phyloP scores from a whole-genome alignment of 768 basidiomycete species.

The Chalciporus piperatus region DNA sequence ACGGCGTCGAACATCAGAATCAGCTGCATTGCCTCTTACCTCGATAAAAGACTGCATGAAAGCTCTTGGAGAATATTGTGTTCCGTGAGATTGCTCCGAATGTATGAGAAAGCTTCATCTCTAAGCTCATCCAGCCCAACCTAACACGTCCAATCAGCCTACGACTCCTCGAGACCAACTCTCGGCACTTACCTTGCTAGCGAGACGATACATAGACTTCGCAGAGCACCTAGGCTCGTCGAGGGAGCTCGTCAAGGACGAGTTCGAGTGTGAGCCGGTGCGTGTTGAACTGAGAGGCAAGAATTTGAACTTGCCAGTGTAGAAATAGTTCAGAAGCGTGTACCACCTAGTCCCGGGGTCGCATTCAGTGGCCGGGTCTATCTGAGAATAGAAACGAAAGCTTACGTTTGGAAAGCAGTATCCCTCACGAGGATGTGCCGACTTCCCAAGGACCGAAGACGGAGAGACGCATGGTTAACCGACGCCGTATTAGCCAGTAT shows the following conservation, averaged over 20 bases:
- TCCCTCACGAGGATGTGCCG: too few species aligned
- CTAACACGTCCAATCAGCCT: not conserved
- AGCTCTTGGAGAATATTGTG: slow-evolving; percentile 25
- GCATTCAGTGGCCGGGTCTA: too few species aligned
- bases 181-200: slow-evolving; percentile 31
- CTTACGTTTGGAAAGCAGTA: too few species aligned
- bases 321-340: slow-evolving; percentile 40
- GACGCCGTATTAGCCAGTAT: too few species aligned
- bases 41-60: slow-evolving; percentile 17
- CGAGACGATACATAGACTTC: slow-evolving; percentile 46
- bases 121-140: slow-evolving; percentile 20
- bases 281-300: slow-evolving; percentile 25
- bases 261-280: not conserved
- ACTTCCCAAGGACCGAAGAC: too few species aligned
- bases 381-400: too few species aligned
- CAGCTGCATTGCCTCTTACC: not conserved
- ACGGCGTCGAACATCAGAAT: too few species aligned
- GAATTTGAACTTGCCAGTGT: slow-evolving; percentile 34
- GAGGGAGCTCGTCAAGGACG: too few species aligned
- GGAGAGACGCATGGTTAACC: too few species aligned
- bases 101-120: slow-evolving; percentile 13
- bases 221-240: slow-evolving; percentile 33
- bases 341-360: too few species aligned
- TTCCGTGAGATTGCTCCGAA: slow-evolving; percentile 15
- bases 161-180: too few species aligned